Base-by-base conservation (phyloP, 768 basidiomycete species). In the Pulveroboletus sp. region DNA sequence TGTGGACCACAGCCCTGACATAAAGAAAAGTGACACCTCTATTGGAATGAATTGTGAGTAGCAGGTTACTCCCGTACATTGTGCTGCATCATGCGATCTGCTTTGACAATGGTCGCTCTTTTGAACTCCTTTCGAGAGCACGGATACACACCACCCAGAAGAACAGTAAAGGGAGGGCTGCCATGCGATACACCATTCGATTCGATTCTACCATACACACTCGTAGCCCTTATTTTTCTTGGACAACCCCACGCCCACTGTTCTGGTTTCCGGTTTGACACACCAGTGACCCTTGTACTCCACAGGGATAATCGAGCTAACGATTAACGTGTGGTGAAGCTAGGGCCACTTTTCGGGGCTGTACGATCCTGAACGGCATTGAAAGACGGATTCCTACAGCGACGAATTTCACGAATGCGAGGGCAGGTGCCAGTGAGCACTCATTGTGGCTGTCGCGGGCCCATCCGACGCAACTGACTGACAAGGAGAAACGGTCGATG, bases 21-120 rank as follows among this genome's bases (percentile, higher is more conserved):
- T 36, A 51, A 50, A 39, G 59, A 48, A 39, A 21, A 43, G 18
- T 18, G 30, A 31, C 18, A 14, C 32, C 4, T 37, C 40, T 32
- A 26, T 43, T 39, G 3, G 17, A 46, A 26, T 5, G 33, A 14
- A 46, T 44, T 35, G 43, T 54, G 50, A 40, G 57, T 57, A 51
- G 35, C 49, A 39, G 39, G 31, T 26, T 54, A 17, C 43, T 59
- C 46, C 15, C 30, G 47, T 44, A 27, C 41, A 43, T 49, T 47
- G 35, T 56, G 43, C 36, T 42, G 36, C 44, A 35, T 37, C 53
- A 49, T 47, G 46, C 37, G 39, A 45, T 37, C 31, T 45, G 37
- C 53, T 42, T 48, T 36, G 48, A 57, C 50, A 26, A 52, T 43
- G 52, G 27, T 41, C 43, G 33, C 32, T 47, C 30, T 31, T 49